Evolutionary conservation across 352 stramenopile species (phyloP).

Genomic region (Blastocystis sp.): DNA sequence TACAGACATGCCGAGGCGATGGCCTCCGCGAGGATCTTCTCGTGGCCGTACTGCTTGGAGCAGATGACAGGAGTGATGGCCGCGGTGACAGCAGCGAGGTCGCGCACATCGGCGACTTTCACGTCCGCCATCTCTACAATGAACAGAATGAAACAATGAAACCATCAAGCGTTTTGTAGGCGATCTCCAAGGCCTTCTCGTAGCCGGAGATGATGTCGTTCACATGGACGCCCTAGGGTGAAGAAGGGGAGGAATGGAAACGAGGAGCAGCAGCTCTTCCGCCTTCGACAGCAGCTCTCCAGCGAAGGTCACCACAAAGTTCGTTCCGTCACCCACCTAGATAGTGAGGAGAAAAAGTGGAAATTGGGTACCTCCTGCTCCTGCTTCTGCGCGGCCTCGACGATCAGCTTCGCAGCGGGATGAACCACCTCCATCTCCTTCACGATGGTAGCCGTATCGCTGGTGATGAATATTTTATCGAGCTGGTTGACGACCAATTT

Average conservation of each 20-base stretch:
- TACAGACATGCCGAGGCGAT: conserved; percentile 89
- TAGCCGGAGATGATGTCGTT: conserved; percentile 96
- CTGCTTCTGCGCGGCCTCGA: conserved; percentile 95
- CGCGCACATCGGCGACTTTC: conserved; percentile 79
- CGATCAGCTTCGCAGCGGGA: conserved; percentile 94
- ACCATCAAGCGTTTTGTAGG: conserved; percentile 82
- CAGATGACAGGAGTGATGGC: conserved; percentile 88
- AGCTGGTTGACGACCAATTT: conserved; percentile 99
- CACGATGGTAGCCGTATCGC: conserved; percentile 97
- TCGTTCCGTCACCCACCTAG: conserved; percentile 86
- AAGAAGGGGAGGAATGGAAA: not conserved
- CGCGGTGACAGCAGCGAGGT: conserved; percentile 81
- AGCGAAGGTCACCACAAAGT: conserved; percentile 91
- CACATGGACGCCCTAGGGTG: conserved; percentile 86
- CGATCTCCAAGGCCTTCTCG: conserved; percentile 88
- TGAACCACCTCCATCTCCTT: conserved; percentile 96
- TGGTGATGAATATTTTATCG: conserved; percentile 98
- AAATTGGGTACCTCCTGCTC: conserved; percentile 85
- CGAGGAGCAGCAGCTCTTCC: conserved; percentile 88
- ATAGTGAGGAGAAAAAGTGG: not conserved
- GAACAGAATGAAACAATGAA: not conserved
- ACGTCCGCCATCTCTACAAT: conserved; percentile 78
- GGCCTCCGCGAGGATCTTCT: conserved; percentile 87
- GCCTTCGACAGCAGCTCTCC: conserved; percentile 93
- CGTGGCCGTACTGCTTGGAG: conserved; percentile 94